A percentile compares a stretch with the other conserved stretches of the same genome.
Evolutionary conservation across 345 rosid species (phyloP).

Genomic region (Brassica incana): DNA sequence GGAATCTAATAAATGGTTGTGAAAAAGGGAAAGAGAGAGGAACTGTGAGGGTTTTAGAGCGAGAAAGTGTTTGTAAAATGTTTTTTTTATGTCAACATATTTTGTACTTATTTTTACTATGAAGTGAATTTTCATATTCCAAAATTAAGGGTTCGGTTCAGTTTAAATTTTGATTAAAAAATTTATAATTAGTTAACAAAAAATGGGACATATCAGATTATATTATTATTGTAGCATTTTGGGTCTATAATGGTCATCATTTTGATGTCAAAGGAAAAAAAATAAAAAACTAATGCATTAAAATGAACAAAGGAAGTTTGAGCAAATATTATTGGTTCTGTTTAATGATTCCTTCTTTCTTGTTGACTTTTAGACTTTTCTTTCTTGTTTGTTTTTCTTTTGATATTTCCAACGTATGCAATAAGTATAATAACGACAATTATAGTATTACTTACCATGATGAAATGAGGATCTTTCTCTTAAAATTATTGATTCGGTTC

Average conservation of each 20-base stretch:
- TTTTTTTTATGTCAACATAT: neutral
- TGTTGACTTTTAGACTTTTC: slow-evolving; percentile 58
- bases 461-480: neutral
- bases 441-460: slow-evolving; percentile 10
- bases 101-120: neutral
- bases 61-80: slow-evolving; percentile 31
- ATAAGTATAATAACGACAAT: slow-evolving; percentile 30
- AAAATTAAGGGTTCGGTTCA: neutral
- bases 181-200: neutral
- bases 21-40: slow-evolving; percentile 37
- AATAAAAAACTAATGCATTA: slow-evolving; percentile 11
- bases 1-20: slow-evolving; percentile 75
- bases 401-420: slow-evolving; percentile 30
- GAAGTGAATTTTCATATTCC: neutral
- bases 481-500: neutral
- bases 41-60: slow-evolving; percentile 35
- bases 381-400: slow-evolving; percentile 26
- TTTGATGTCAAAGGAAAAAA: too few species aligned
- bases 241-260: too few species aligned
- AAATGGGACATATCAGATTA: neutral
- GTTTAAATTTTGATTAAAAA: neutral
- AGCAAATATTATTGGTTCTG: neutral
- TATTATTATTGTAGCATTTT: too few species aligned
- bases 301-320: slow-evolving; percentile 9
- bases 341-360: slow-evolving; percentile 3